phyloP scores from a whole-genome alignment of 441 rosid species.

The Gossypium schwendimanii region DNA sequence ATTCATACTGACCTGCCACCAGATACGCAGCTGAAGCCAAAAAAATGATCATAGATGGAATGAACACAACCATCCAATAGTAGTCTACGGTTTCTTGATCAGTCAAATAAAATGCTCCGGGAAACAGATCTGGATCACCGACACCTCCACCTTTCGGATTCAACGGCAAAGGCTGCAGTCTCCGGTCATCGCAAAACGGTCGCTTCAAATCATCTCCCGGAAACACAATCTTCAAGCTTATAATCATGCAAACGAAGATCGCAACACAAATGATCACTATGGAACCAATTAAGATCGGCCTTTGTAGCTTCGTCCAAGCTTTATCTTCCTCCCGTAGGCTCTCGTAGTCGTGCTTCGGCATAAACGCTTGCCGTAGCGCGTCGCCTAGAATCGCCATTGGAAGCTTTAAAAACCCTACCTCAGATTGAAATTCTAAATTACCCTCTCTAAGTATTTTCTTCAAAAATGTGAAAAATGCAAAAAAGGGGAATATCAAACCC shows the following conservation, averaged over 20 bases:
- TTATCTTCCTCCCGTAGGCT: slow-evolving; percentile 69
- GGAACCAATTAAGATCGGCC: slow-evolving; percentile 34
- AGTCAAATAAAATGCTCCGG: slow-evolving; percentile 77
- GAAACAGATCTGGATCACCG: slow-evolving; percentile 54
- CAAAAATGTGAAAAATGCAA: not conserved
- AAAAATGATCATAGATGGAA: slow-evolving; percentile 61
- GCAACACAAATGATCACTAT: slow-evolving; percentile 34
- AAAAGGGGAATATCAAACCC: slow-evolving; percentile 3
- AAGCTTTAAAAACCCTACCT: not conserved
- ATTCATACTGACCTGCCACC: slow-evolving; percentile 45
- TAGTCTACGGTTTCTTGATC: slow-evolving; percentile 84
- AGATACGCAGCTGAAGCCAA: slow-evolving; percentile 55
- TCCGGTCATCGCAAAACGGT: slow-evolving; percentile 61
- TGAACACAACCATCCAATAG: slow-evolving; percentile 77
- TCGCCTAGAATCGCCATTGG: slow-evolving; percentile 69
- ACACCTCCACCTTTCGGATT: slow-evolving; percentile 43
- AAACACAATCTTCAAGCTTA: slow-evolving; percentile 72
- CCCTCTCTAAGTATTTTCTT: not conserved
- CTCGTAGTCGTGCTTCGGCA: slow-evolving; percentile 84
- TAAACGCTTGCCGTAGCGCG: slow-evolving; percentile 81
- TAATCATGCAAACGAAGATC: slow-evolving; percentile 40
- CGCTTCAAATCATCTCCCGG: slow-evolving; percentile 46
- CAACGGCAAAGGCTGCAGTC: slow-evolving; percentile 52
- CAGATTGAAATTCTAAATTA: not conserved
- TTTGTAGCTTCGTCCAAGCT: slow-evolving; percentile 70